These are phyloP conservation scores for Russula ochroleuca DNA, from an alignment of 768 basidiomycete genomes.

Conservation along the genomic window DNA sequence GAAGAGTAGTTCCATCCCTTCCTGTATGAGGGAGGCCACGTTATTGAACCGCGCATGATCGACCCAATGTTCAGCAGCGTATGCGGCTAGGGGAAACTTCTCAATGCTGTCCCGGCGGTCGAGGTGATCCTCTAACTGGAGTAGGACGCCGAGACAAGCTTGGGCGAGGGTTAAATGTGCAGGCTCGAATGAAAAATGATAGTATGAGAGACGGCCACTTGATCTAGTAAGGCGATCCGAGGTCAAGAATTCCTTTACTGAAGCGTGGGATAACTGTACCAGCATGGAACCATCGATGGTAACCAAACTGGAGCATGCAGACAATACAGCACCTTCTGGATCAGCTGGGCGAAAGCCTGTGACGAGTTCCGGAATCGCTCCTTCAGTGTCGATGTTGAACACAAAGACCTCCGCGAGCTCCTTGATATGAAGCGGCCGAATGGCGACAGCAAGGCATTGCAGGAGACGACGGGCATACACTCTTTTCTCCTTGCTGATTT, in stretches of 20 bases:
- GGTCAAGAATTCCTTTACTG: background rate
- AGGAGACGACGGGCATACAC: background rate
- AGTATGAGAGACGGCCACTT: background rate
- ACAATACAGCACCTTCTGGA: too few species aligned
- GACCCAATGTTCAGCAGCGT: background rate
- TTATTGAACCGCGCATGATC: background rate
- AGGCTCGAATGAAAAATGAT: background rate
- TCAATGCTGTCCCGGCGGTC: background rate
- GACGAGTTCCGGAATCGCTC: background rate
- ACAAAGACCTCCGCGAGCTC: slow-evolving; percentile 3
- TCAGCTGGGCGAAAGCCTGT: too few species aligned
- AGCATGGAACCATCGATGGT: background rate
- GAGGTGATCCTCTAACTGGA: background rate
- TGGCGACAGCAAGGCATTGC: background rate
- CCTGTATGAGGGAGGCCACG: background rate
- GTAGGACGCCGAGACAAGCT: background rate
- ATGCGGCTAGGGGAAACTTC: background rate
- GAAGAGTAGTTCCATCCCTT: background rate
- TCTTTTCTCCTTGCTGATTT: background rate
- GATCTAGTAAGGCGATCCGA: background rate
- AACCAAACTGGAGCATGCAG: background rate
- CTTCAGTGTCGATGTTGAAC: background rate
- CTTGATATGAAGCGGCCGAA: slow-evolving; percentile 1
- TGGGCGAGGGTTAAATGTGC: background rate
- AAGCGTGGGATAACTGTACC: background rate